phyloP scores from a whole-genome alignment of 306 rosid genomes.

The Glycine soja region DNA sequence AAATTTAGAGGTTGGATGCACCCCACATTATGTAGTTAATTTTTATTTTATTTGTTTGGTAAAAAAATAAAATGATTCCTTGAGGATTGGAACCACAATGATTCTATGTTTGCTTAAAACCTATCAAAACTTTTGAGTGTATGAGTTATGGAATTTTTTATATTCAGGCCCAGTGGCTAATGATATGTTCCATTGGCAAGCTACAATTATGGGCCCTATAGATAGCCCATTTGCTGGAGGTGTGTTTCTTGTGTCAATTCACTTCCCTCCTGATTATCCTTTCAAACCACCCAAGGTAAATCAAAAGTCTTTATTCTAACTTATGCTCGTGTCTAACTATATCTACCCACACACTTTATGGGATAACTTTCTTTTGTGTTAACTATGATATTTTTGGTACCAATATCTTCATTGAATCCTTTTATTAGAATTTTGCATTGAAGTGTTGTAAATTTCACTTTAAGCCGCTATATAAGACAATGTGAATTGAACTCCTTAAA shows the following conservation, averaged over 20 bases:
- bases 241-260: no score
- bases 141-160: background rate
- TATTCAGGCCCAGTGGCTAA: constrained; percentile 42
- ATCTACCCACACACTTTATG: constrained; percentile 13
- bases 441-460: background rate
- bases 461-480: background rate
- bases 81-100: no score
- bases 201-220: no score
- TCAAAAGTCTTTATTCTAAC: background rate
- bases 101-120: no score
- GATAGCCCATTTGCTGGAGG: no score
- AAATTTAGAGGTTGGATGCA: no score
- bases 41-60: background rate
- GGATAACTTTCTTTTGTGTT: constrained; percentile 3
- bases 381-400: background rate
- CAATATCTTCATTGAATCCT: background rate
- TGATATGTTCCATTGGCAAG: constrained; percentile 53
- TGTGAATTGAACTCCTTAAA: background rate
- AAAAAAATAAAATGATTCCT: background rate
- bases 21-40: background rate
- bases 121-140: background rate
- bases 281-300: constrained; percentile 68
- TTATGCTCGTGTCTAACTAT: background rate
- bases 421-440: background rate
- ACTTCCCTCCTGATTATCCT: no score